Percentiles rank a stretch among this genome's conserved stretches.
These are phyloP conservation scores for Fusarium coicis DNA, from an alignment of 2,329 filamentous ascomycete genomes.

Conservation along the genomic window DNA sequence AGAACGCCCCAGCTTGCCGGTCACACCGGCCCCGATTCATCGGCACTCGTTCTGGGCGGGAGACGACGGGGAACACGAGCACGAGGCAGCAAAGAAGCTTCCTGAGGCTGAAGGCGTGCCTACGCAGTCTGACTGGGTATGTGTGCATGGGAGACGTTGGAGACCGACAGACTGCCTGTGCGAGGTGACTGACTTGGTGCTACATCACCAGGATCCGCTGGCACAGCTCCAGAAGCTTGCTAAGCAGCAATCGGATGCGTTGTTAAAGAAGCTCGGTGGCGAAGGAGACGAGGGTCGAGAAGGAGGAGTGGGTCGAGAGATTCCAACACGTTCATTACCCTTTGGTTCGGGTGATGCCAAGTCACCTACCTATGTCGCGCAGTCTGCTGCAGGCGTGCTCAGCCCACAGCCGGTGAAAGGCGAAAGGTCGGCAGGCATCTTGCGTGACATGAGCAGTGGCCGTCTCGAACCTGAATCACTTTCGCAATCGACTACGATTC, in stretches of 20 bases:
- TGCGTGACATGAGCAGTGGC: constrained; percentile 47
- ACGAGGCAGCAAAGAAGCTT: constrained; percentile 68
- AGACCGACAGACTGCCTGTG: constrained; percentile 64
- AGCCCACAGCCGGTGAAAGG: constrained; percentile 58
- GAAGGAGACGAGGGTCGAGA: constrained; percentile 41
- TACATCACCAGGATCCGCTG: constrained; percentile 71
- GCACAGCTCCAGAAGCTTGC: constrained; percentile 77
- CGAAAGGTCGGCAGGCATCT: constrained; percentile 49
- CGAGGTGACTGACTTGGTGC: constrained; percentile 65
- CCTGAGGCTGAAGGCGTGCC: constrained; percentile 86
- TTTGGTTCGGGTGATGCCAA: constrained; percentile 61
- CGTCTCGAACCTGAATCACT: constrained; percentile 22
- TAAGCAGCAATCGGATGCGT: constrained; percentile 70
- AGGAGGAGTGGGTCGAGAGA: constrained; percentile 52
- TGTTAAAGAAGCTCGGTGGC: constrained; percentile 64
- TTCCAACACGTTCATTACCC: constrained; percentile 62
- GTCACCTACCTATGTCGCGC: constrained; percentile 44
- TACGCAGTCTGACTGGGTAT: constrained; percentile 92
- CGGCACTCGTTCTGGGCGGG: constrained; percentile 74
- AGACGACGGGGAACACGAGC: constrained; percentile 53
- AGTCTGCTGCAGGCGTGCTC: constrained; percentile 46
- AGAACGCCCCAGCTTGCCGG: constrained; percentile 88
- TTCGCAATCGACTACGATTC: constrained; percentile 45
- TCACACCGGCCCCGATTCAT: constrained; percentile 85
- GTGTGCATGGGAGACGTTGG: constrained; percentile 69